These are phyloP conservation scores for Saturnispora silvae DNA, from an alignment of 805 yeast genomes.

Conservation along the genomic window DNA sequence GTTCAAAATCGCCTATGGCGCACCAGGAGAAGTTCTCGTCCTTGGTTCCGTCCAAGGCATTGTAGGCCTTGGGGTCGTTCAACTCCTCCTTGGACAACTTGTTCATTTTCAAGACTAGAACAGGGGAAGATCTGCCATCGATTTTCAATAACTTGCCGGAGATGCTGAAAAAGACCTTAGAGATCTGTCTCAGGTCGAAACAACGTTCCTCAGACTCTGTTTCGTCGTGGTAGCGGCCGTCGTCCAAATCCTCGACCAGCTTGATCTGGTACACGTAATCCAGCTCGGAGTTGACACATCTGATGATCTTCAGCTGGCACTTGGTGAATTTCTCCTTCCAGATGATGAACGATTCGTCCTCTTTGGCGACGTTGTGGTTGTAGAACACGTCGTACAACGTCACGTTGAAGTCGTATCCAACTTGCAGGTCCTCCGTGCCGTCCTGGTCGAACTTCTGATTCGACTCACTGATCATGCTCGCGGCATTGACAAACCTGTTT, in stretches of 20 bases:
- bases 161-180: conserved; percentile 54
- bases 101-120: conserved; percentile 51
- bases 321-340: conserved; percentile 71
- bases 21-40: conserved; percentile 32
- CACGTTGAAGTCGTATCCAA: conserved; percentile 53
- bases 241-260: conserved; percentile 52
- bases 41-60: conserved; percentile 5
- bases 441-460: too few relatives aligned
- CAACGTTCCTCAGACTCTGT: conserved; percentile 30
- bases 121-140: conserved; percentile 55
- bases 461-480: conserved; percentile 30
- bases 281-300: conserved; percentile 16
- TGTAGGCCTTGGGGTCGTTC: conserved; percentile 10
- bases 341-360: conserved; percentile 32
- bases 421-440: conserved; percentile 24
- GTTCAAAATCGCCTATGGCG: conserved; percentile 38
- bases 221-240: conserved; percentile 62
- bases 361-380: conserved; percentile 32
- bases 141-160: conserved; percentile 56
- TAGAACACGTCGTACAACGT: conserved; percentile 55
- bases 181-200: conserved; percentile 32
- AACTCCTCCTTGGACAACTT: conserved; percentile 30
- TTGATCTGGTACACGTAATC: conserved; percentile 34
- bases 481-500: conserved; percentile 54
- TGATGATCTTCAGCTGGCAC: conserved; percentile 34